Percentiles rank a stretch among this genome's conserved stretches.
phyloP scores from a whole-genome alignment of 2,329 filamentous ascomycete species.

The Ilyonectria sp. region DNA sequence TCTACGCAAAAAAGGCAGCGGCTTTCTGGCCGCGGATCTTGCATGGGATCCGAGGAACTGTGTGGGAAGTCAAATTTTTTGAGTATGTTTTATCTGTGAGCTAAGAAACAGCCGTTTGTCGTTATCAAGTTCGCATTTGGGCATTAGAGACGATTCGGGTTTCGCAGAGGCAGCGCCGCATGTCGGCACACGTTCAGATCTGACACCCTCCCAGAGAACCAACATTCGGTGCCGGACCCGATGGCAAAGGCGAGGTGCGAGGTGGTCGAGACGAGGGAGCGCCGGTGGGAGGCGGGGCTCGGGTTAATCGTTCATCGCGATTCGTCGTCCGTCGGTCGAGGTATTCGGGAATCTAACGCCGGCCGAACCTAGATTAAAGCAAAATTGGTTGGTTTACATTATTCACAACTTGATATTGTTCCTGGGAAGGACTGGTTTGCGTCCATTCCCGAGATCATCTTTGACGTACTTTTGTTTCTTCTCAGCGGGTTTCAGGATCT shows the following conservation, averaged over 20 bases:
- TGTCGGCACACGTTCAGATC: constrained; percentile 46
- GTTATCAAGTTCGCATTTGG: constrained; percentile 57
- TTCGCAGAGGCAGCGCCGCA: constrained; percentile 49
- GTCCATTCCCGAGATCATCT: constrained; percentile 75
- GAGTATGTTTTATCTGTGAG: constrained; percentile 59
- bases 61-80: constrained; percentile 49
- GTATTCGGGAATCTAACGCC: constrained; percentile 76
- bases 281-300: constrained; percentile 42
- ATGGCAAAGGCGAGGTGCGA: constrained; percentile 50
- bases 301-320: constrained; percentile 44
- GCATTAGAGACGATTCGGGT: constrained; percentile 56
- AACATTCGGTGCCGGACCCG: constrained; percentile 48
- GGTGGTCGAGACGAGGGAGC: constrained; percentile 47
- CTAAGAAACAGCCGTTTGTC: constrained; percentile 61
- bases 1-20: constrained; percentile 41
- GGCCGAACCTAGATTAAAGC: constrained; percentile 93
- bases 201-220: constrained; percentile 48
- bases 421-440: constrained; percentile 46
- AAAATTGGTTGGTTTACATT: constrained; percentile 72
- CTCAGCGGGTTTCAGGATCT: constrained; percentile 99
- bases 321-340: constrained; percentile 46
- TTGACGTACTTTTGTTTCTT: constrained; percentile 99
- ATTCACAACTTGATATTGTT: constrained; percentile 44
- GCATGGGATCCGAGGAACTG: constrained; percentile 42
- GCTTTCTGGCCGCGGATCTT: constrained; percentile 39